These are phyloP conservation scores for Ceratobasidium sp. DNA, from an alignment of 1,284 basidiomycete species.

Conservation along the genomic window DNA sequence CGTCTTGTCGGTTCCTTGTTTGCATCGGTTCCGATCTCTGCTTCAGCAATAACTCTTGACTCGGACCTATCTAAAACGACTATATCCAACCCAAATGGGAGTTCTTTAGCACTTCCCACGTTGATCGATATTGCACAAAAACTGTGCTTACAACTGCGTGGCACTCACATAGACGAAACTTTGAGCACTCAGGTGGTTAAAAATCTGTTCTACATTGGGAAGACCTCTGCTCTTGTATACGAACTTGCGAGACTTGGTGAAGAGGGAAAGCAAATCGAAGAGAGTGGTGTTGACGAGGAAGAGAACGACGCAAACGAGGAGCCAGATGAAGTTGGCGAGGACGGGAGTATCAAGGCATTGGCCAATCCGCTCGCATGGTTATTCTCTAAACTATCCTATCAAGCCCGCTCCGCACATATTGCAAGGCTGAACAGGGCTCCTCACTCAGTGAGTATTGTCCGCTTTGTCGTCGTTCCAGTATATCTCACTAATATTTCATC, in stretches of 20 bases:
- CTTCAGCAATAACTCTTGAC: slow-evolving; percentile 55
- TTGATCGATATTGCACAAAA: slow-evolving; percentile 83
- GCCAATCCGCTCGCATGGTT: slow-evolving; percentile 87
- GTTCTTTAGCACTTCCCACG: slow-evolving; percentile 67
- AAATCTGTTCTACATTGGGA: slow-evolving; percentile 92
- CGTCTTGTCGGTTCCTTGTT: slow-evolving; percentile 83
- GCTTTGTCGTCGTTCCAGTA: background rate
- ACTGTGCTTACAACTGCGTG: slow-evolving; percentile 84
- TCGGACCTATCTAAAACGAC: slow-evolving; percentile 46
- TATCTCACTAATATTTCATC: slow-evolving; percentile 13
- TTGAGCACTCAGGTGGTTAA: slow-evolving; percentile 91
- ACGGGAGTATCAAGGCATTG: slow-evolving; percentile 52
- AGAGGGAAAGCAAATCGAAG: slow-evolving; percentile 56
- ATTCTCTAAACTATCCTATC: slow-evolving; percentile 93
- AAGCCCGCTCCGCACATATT: slow-evolving; percentile 81
- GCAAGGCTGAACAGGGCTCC: slow-evolving; percentile 68
- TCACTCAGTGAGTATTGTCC: slow-evolving; percentile 62
- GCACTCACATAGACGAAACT: slow-evolving; percentile 80
- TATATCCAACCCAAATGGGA: slow-evolving; percentile 54
- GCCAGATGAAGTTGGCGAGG: slow-evolving; percentile 54
- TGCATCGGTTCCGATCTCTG: slow-evolving; percentile 62
- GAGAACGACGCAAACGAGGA: slow-evolving; percentile 51
- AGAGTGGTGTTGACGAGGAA: slow-evolving; percentile 49
- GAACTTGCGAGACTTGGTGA: slow-evolving; percentile 52
- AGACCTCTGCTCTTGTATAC: slow-evolving; percentile 76